A percentile compares a stretch with the other conserved stretches of the same genome.
Conservation (phyloP, 1,139 yeast genomes). For the Suhomyces terraborum region DNA sequence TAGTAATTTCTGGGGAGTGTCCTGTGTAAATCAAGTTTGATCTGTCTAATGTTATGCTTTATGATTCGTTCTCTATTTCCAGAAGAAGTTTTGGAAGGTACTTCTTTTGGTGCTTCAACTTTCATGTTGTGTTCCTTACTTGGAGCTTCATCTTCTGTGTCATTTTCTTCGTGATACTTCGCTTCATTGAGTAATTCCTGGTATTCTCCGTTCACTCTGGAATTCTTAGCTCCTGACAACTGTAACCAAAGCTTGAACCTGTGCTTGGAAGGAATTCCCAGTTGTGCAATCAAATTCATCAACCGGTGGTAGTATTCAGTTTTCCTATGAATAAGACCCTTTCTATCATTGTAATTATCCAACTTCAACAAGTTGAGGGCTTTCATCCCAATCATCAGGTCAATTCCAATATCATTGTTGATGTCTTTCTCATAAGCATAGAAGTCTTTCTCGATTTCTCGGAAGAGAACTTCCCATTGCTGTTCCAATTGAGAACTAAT, state of each 20-base stretch:
- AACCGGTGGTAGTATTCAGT: conserved; percentile 26
- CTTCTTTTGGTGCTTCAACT: no score
- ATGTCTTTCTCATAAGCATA: conserved; percentile 20
- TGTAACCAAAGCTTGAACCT: conserved; percentile 57
- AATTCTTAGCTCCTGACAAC: conserved; percentile 51
- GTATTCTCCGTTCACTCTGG: conserved; percentile 54
- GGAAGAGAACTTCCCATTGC: conserved; percentile 40
- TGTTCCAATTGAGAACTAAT: conserved; percentile 29
- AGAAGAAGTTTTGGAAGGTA: no score
- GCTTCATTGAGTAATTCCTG: conserved; percentile 29
- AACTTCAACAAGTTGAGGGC: conserved; percentile 33
- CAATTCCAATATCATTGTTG: conserved; percentile 19
- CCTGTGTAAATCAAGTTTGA: conserved; percentile 55
- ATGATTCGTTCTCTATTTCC: conserved; percentile 9
- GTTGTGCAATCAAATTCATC: conserved; percentile 38
- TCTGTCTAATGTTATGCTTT: conserved; percentile 44
- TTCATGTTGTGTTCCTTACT: neutral
- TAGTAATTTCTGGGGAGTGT: conserved; percentile 60
- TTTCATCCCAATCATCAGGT: conserved; percentile 41
- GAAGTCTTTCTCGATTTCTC: conserved; percentile 29
- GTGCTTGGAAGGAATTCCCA: conserved; percentile 51
- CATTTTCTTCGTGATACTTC: conserved; percentile 8
- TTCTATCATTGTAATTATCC: conserved; percentile 16
- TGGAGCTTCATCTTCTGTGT: conserved; percentile 4
- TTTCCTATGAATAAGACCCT: conserved; percentile 9